Base-by-base conservation (phyloP, 140 eudicot species). In the Oenanthe javanica region DNA sequence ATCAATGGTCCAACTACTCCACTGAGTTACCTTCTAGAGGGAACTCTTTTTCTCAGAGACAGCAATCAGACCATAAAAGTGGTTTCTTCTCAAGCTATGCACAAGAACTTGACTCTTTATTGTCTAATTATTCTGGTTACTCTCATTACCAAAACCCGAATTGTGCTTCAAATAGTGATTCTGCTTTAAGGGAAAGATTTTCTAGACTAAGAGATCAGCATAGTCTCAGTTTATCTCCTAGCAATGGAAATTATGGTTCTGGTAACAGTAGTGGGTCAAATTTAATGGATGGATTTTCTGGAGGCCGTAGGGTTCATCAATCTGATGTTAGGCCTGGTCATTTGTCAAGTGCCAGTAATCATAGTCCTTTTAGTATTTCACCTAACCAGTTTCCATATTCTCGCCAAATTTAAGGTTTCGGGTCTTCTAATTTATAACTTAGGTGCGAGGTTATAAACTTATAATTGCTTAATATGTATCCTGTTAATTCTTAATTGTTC, bases 191-290 rank as follows among this genome's bases (percentile, higher is more conserved):
- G 77, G 55, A 73, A 10, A 40, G 77, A 42, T 73, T 45, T 43
- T 73, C 77, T 73, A n/a, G 77, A 0, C 55, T 46, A 73, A 46
- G 77, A 21, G 40, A 10, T 11, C 47, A 71, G n/a, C 27, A 19
- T 46, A 8, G 61, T 77, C 81, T 91, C 15, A 81, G 88, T 50
- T 85, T 79, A 66, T 81, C 89, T 46, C 86, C 84, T 4, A 89
- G 92, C 83, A 84, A 87, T 81, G 75, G 86, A 42, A 79, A 71
- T 79, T 52, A 82, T 79, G 97, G 84, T n/a, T 78, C 84, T 43
- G 73, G 70, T 77, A 63, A 77, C 75, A 6, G 63, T 45, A 73
- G 38, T 46, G 57, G 50, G 55, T 46, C 77, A 9, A n/a, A 49
- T n/a, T 21, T 18, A n/a, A 46, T n/a, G 42, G 55, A 10, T 46